Evolutionary conservation across 441 rosid genomes (phyloP).

Genomic region (Viola pubescens): DNA sequence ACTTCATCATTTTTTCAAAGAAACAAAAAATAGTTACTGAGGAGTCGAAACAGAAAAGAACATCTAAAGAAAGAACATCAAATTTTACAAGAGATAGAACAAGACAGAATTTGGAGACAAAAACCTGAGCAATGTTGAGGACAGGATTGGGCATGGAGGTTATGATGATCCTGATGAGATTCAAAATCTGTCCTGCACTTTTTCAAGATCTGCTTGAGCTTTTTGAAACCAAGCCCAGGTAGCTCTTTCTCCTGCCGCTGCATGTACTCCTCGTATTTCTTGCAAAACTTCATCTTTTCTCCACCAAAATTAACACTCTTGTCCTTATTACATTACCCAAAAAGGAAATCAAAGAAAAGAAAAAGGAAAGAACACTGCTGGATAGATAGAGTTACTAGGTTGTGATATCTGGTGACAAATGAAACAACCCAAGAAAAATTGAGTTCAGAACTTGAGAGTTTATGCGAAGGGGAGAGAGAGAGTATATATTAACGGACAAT

Average conservation of each 20-base stretch:
- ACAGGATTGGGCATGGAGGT: conserved; percentile 28
- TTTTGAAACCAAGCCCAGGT: conserved; percentile 79
- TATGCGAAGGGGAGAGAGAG: too few species aligned
- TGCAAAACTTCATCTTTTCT: conserved; percentile 74
- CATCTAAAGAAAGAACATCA: not conserved
- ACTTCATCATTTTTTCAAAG: not conserved
- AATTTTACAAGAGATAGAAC: not conserved
- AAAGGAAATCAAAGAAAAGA: too few species aligned
- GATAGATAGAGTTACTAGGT: too few species aligned
- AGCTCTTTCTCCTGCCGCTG: conserved; percentile 51
- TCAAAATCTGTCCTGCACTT: conserved; percentile 41
- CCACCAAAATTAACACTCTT: not conserved
- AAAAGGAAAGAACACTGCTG: too few species aligned
- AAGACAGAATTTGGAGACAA: not conserved
- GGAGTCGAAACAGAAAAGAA: not conserved
- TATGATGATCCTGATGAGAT: conserved; percentile 19
- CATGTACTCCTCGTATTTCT: conserved; percentile 78
- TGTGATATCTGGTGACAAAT: too few species aligned
- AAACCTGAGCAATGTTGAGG: conserved; percentile 61
- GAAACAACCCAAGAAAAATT: too few species aligned
- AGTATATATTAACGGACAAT: too few species aligned
- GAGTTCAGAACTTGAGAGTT: too few species aligned
- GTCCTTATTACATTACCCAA: too few species aligned
- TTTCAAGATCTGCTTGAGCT: conserved; percentile 75
- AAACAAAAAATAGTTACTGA: not conserved